phyloP scores from a whole-genome alignment of 441 rosid species.

The Pelargonium fulgidum region DNA sequence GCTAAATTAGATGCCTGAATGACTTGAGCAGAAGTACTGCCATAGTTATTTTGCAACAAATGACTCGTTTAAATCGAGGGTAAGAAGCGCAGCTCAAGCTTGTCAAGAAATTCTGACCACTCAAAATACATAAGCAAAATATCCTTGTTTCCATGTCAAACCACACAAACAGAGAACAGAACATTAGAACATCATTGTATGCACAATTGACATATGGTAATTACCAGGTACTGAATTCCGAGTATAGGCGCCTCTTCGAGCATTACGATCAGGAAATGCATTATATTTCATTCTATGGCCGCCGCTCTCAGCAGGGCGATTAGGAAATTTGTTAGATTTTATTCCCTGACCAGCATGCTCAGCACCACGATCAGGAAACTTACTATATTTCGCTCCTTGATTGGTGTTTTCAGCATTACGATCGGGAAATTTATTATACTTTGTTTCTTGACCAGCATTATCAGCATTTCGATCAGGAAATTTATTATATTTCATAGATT shows the following conservation, averaged over 20 bases:
- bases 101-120: neutral
- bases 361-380: conserved; percentile 5
- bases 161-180: too few species aligned
- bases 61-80: neutral
- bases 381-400: neutral
- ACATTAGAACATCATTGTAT: too few species aligned
- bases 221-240: conserved; percentile 43
- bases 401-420: neutral
- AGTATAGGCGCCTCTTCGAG: conserved; percentile 44
- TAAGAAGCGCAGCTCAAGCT: neutral
- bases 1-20: too few species aligned
- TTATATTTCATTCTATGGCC: conserved; percentile 19
- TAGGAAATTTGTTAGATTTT: neutral
- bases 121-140: neutral
- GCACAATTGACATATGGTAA: conserved; percentile 8
- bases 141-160: neutral
- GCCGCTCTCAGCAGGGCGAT: neutral
- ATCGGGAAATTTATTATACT: neutral
- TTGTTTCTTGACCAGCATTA: neutral
- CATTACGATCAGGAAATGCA: conserved; percentile 36
- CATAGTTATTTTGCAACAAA: neutral
- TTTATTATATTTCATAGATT: conserved; percentile 19
- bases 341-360: conserved; percentile 1
- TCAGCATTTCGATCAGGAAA: conserved; percentile 35
- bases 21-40: too few species aligned